phyloP scores from a whole-genome alignment of 768 basidiomycete genomes.

The Amanita rimosa region DNA sequence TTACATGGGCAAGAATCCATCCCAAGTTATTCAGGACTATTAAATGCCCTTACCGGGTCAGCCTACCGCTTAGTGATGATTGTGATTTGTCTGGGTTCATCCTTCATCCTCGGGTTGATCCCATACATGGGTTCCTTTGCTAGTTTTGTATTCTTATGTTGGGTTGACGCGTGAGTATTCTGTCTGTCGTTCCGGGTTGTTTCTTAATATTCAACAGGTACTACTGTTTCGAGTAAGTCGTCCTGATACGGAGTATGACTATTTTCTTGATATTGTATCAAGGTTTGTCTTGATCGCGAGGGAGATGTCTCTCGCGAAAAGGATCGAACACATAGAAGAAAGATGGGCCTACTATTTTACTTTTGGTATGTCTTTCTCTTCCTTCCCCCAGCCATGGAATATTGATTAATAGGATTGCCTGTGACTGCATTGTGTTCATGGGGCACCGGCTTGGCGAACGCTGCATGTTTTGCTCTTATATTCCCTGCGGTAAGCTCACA shows the following conservation, averaged over 20 bases:
- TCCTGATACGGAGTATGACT: background rate
- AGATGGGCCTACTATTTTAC: conserved; percentile 85
- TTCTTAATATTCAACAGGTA: conserved; percentile 37
- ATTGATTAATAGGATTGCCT: conserved; percentile 47
- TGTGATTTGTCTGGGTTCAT: conserved; percentile 59
- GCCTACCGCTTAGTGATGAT: conserved; percentile 80
- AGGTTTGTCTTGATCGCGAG: conserved; percentile 72
- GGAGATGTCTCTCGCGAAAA: conserved; percentile 53
- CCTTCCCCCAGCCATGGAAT: background rate
- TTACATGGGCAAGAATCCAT: conserved; percentile 26
- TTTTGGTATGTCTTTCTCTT: conserved; percentile 40
- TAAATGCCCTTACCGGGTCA: conserved; percentile 67
- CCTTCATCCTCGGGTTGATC: conserved; percentile 49
- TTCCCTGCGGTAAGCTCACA: conserved; percentile 56
- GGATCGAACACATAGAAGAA: conserved; percentile 72
- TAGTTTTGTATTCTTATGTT: conserved; percentile 69
- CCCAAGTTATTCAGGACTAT: conserved; percentile 55
- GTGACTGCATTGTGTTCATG: conserved; percentile 62
- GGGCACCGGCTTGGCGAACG: conserved; percentile 67
- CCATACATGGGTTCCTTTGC: conserved; percentile 52
- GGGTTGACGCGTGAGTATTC: conserved; percentile 73
- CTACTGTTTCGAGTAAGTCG: conserved; percentile 78
- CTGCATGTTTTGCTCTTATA: conserved; percentile 72
- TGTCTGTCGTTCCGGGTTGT: background rate
- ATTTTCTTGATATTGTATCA: background rate